These are phyloP conservation scores for Eutrema salsugineum DNA, from an alignment of 441 rosid species.

Conservation along the genomic window DNA sequence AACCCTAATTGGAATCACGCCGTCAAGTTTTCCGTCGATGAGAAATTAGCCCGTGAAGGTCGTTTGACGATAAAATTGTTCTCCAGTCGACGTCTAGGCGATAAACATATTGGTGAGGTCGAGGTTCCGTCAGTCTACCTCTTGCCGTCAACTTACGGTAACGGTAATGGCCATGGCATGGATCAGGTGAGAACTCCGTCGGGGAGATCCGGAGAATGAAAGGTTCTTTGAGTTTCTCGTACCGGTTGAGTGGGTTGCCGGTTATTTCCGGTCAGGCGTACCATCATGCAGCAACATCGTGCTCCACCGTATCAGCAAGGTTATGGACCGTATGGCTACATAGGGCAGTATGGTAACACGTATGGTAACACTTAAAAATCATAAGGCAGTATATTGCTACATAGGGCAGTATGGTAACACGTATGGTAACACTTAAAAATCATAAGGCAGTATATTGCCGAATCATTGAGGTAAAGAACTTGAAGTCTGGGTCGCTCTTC, in stretches of 20 bases:
- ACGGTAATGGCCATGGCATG: neutral
- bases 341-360: too few species aligned
- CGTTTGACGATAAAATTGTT: conserved; percentile 43
- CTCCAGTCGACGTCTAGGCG: conserved; percentile 18
- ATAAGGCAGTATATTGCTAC: too few species aligned
- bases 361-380: too few species aligned
- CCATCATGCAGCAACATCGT: neutral
- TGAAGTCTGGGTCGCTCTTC: too few species aligned
- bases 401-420: too few species aligned
- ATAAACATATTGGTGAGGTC: conserved; percentile 19
- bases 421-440: too few species aligned
- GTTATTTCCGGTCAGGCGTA: neutral
- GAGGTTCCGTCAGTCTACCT: conserved; percentile 56
- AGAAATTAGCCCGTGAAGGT: conserved; percentile 37
- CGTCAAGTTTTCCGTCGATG: conserved; percentile 37
- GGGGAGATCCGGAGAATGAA: conserved; percentile 49
- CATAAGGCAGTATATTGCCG: too few species aligned
- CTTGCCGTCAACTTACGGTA: neutral
- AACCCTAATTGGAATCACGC: conserved; percentile 2
- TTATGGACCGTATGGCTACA: conserved; percentile 1
- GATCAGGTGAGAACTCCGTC: conserved; percentile 56
- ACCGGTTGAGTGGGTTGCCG: conserved; percentile 35
- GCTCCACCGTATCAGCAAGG: neutral
- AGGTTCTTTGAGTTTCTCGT: conserved; percentile 54
- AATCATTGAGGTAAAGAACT: too few species aligned